Evolutionary conservation across 331 rosid species (phyloP), one percentile per base, ranked within the genome.

Genomic region (Malus hybrid): DNA sequence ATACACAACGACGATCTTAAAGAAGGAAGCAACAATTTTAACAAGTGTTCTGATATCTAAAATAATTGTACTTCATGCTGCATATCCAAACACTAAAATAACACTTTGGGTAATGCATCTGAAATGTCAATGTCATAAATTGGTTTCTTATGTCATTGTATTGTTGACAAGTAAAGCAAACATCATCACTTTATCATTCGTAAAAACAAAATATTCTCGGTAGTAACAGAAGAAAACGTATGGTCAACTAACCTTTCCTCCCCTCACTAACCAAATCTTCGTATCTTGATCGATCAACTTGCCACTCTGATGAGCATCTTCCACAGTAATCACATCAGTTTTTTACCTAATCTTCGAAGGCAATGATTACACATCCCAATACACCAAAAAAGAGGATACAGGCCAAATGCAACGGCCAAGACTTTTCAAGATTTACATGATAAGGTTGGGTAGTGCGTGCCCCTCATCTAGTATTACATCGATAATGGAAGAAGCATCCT

Each of bases 401-500:
- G 82, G 66, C 74, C 81, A 71, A 73, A 36, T 27, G 77, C 80
- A 79, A 73, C 24, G 78, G 76, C 79, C 84, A 85, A 75, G 78
- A 77, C 82, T 56, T 66, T 60, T 32, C 68, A 39, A 7, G 63
- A 46, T 72, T 66, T 70, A 65, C 72, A 76, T 62, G 20, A 59
- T 57, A 76, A 67, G 56, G 69, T 66, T 67, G 73, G 54, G 52
- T 60, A 69, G 67, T 6, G 36, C 19, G 60, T 56, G 60, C 71
- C 82, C 83, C 79, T 72, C 67, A 22, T 69, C 81, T 79, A 82
- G 73, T 76, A 70, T 89, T 87, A 95, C 98, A 95, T 92, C 15
- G 99, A 95, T 77, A 95, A 79, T 24, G 99, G 99, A 84, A 95
- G 99, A 88, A 95, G 99, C 99, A 95, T 95, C 83, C 99, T 89